phyloP scores from a whole-genome alignment of 2,329 filamentous ascomycete genomes.

The Clarireedia monteithiana region DNA sequence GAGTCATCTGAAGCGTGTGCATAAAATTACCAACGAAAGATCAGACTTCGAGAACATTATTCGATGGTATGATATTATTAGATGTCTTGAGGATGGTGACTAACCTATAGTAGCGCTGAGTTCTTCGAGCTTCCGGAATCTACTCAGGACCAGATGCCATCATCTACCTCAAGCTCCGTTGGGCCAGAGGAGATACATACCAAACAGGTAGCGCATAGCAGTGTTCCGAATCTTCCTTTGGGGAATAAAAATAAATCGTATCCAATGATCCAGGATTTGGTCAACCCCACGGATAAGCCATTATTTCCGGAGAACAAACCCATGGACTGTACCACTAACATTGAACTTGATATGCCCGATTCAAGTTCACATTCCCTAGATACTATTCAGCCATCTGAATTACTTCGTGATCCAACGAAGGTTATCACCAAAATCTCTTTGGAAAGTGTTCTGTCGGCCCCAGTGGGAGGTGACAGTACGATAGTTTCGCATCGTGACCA shows the following conservation, averaged over 20 bases:
- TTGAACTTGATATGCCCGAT: slow-evolving; percentile 9
- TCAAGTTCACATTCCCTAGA: slow-evolving; percentile 12
- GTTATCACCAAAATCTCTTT: slow-evolving; percentile 12
- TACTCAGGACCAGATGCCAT: slow-evolving; percentile 11
- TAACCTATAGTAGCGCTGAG: slow-evolving; percentile 15
- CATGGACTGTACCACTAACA: background rate
- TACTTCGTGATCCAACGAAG: slow-evolving; percentile 12
- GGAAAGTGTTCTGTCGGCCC: slow-evolving; percentile 16
- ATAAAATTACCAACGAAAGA: slow-evolving; percentile 34
- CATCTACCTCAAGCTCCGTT: background rate
- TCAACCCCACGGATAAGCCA: slow-evolving; percentile 12
- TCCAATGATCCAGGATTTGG: slow-evolving; percentile 16
- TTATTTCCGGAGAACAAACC: slow-evolving; percentile 6
- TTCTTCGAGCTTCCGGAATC: slow-evolving; percentile 14
- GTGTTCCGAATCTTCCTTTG: slow-evolving; percentile 1
- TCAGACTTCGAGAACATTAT: slow-evolving; percentile 38
- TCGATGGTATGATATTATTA: slow-evolving; percentile 32
- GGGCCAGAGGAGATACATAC: slow-evolving; percentile 4
- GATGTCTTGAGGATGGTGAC: background rate
- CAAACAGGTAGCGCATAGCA: background rate
- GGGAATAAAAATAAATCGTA: slow-evolving; percentile 12
- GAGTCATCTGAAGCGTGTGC: slow-evolving; percentile 65
- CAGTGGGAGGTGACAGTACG: slow-evolving; percentile 15
- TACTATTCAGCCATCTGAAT: slow-evolving; percentile 22
- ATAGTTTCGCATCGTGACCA: slow-evolving; percentile 8